These are phyloP conservation scores for Diaporthe australafricana DNA, from an alignment of 2,329 filamentous ascomycete genomes.

Conservation along the genomic window DNA sequence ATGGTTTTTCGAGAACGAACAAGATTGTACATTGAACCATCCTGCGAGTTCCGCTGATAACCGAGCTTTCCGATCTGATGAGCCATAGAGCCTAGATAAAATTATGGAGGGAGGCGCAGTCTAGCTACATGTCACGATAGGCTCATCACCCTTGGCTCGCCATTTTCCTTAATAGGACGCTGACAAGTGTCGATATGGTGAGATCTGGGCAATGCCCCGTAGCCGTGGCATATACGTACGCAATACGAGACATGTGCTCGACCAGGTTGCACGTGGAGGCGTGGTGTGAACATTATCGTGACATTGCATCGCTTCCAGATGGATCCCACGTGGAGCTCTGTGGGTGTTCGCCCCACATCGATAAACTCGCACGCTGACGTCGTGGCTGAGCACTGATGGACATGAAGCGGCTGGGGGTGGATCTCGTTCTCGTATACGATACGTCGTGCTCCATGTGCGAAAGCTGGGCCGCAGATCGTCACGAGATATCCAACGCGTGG, in stretches of 20 bases:
- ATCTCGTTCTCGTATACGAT: not conserved
- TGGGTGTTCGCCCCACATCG: constrained; percentile 8
- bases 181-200: not conserved
- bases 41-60: not conserved
- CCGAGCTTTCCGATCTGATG: constrained; percentile 6
- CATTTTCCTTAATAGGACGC: not conserved
- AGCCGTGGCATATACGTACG: not conserved
- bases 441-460: not conserved
- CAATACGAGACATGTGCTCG: constrained; percentile 5
- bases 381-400: constrained; percentile 12
- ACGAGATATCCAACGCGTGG: not conserved
- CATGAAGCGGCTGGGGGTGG: not conserved
- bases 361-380: not conserved
- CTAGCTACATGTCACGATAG: not conserved
- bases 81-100: not conserved
- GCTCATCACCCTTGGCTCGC: not conserved
- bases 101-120: constrained; percentile 3
- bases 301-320: not conserved
- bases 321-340: constrained; percentile 14
- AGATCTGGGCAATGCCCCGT: not conserved
- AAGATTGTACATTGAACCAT: not conserved
- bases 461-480: not conserved
- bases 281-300: not conserved
- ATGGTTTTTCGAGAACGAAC: not conserved
- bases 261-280: not conserved